Conservation (phyloP, 768 basidiomycete genomes). For the Boletus sensibilis region DNA sequence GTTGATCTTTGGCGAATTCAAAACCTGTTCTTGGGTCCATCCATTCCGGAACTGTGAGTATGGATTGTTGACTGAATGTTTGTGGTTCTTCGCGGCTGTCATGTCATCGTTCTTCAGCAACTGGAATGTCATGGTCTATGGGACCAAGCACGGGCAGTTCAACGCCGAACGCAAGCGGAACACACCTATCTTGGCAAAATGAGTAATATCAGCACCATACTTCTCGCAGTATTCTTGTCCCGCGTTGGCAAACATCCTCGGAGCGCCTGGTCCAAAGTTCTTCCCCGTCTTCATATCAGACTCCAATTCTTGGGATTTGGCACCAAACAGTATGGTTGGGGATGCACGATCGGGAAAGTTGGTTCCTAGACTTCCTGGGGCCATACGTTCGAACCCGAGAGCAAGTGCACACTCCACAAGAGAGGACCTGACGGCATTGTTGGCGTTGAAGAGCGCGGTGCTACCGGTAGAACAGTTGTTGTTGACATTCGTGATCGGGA, state of each 20-base stretch:
- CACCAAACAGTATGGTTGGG: constrained; percentile 47
- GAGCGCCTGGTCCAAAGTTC: constrained; percentile 68
- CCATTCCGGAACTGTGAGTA: constrained; percentile 84
- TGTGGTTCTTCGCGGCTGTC: constrained; percentile 79
- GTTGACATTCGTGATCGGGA: constrained; percentile 84
- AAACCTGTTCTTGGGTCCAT: constrained; percentile 70
- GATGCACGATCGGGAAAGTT: constrained; percentile 55
- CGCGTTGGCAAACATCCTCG: constrained; percentile 73
- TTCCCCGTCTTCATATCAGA: constrained; percentile 41
- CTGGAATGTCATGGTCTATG: background rate
- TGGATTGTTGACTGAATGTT: constrained; percentile 77
- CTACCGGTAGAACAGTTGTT: constrained; percentile 87
- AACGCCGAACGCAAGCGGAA: background rate
- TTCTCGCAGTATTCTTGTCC: constrained; percentile 75
- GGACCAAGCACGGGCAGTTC: background rate
- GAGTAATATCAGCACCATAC: constrained; percentile 63
- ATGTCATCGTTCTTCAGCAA: constrained; percentile 5
- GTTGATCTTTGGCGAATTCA: constrained; percentile 65
- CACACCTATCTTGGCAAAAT: constrained; percentile 76
- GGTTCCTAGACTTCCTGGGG: constrained; percentile 66
- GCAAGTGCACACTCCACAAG: constrained; percentile 75
- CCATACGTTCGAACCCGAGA: constrained; percentile 86
- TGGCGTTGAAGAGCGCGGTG: constrained; percentile 73
- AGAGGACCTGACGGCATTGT: constrained; percentile 66
- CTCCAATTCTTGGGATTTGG: constrained; percentile 51